Evolutionary conservation across 441 rosid genomes (phyloP).

Genomic region (Monsonia emarginata): DNA sequence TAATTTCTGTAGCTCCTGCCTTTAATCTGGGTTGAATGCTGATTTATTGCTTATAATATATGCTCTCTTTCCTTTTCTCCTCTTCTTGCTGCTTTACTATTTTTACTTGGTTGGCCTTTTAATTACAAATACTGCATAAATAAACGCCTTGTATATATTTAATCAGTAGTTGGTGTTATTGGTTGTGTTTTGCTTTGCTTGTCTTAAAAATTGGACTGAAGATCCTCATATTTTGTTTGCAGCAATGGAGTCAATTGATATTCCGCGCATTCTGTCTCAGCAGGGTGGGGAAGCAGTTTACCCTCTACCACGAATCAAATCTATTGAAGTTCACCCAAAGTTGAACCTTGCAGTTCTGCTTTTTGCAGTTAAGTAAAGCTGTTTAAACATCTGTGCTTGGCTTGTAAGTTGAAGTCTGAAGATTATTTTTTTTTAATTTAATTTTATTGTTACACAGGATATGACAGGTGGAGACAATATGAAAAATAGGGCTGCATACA

Average conservation of each 20-base stretch:
- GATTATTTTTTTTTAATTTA: background rate
- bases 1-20: slow-evolving; percentile 2
- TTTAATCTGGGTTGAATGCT: background rate
- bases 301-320: slow-evolving; percentile 78
- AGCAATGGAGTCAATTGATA: slow-evolving; percentile 86
- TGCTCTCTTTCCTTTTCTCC: background rate
- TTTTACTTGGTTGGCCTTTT: background rate
- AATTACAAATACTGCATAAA: background rate
- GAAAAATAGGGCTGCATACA: slow-evolving; percentile 76
- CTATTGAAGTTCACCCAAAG: slow-evolving; percentile 87
- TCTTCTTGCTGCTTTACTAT: background rate
- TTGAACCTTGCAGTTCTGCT: slow-evolving; percentile 77
- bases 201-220: slow-evolving; percentile 8
- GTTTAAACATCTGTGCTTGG: background rate
- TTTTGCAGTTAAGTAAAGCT: slow-evolving; percentile 65
- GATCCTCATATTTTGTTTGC: slow-evolving; percentile 26
- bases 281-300: slow-evolving; percentile 97
- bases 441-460: slow-evolving; percentile 39
- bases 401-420: slow-evolving; percentile 14
- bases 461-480: slow-evolving; percentile 46
- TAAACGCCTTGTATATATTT: background rate
- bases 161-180: background rate
- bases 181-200: background rate
- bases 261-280: slow-evolving; percentile 84
- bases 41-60: background rate